A percentile compares a stretch with the other conserved stretches of the same genome.
These are phyloP conservation scores for Eleusine coracana DNA, from an alignment of 176 grass and related monocot species.

Conservation along the genomic window DNA sequence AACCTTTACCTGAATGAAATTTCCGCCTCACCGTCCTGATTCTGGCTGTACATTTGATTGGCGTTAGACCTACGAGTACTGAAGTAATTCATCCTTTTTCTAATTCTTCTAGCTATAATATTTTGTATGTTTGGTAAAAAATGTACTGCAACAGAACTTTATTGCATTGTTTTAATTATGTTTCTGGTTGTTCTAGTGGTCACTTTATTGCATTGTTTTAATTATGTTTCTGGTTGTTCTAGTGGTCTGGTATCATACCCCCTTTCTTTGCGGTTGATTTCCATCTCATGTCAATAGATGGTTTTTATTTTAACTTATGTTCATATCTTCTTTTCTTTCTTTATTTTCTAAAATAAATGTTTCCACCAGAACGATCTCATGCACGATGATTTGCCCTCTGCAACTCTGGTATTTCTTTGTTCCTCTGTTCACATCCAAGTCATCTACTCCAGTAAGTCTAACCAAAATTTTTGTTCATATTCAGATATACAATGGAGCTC, in stretches of 20 bases:
- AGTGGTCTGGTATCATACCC: too few species aligned
- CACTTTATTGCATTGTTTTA: too few species aligned
- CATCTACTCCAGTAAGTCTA: background rate
- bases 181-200: too few species aligned
- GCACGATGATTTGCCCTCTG: background rate
- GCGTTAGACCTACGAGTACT: background rate
- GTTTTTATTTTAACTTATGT: too few species aligned
- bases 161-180: too few species aligned
- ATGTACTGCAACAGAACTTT: too few species aligned
- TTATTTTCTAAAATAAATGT: background rate
- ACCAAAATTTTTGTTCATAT: constrained; percentile 27
- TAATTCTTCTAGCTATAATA: too few species aligned
- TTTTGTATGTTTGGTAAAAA: too few species aligned
- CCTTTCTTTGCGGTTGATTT: background rate
- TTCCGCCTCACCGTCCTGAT: background rate
- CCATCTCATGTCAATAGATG: constrained; percentile 5
- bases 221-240: too few species aligned
- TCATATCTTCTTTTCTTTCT: background rate
- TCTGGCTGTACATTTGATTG: background rate
- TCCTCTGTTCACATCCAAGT: background rate
- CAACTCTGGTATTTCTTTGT: too few species aligned
- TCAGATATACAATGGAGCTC: constrained; percentile 90
- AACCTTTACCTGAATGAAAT: constrained; percentile 16
- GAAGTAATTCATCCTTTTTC: too few species aligned
- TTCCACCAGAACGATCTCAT: background rate